Conservation (phyloP, 495 filamentous ascomycete genomes). For the Daldinia caldariorum region DNA sequence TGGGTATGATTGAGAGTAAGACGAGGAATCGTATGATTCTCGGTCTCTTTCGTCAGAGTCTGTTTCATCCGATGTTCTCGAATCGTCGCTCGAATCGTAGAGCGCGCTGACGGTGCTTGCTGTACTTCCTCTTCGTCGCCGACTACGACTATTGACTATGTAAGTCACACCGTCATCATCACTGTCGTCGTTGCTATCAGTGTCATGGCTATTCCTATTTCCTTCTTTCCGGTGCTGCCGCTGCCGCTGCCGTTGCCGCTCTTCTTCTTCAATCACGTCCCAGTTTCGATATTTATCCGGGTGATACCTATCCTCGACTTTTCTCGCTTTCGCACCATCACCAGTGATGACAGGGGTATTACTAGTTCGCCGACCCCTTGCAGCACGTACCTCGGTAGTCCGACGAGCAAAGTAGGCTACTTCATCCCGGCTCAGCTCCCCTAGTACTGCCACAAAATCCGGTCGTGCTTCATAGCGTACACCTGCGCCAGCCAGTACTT, state of each 20-base stretch:
- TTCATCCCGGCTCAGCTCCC: conserved; percentile 67
- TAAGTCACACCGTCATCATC: conserved; percentile 41
- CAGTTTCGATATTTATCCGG: conserved; percentile 46
- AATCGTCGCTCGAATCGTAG: conserved; percentile 45
- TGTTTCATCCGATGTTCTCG: conserved; percentile 7
- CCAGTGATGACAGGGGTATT: not conserved
- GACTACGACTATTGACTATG: conserved; percentile 30
- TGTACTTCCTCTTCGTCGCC: conserved; percentile 33
- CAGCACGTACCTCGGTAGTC: conserved; percentile 65
- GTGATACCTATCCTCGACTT: conserved; percentile 36
- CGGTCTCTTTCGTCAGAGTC: conserved; percentile 16
- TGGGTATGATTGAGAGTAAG: conserved; percentile 39
- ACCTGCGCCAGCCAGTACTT: conserved; percentile 69
- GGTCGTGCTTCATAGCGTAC: conserved; percentile 75
- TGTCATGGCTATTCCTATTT: conserved; percentile 31
- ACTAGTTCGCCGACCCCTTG: conserved; percentile 32
- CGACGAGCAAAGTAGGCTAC: conserved; percentile 67
- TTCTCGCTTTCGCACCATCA: conserved; percentile 23
- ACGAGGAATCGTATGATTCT: conserved; percentile 15
- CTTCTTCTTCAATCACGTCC: conserved; percentile 38
- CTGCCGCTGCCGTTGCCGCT: conserved; percentile 11
- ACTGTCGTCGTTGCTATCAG: conserved; percentile 37
- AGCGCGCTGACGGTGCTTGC: conserved; percentile 39
- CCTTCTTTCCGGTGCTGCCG: conserved; percentile 22
- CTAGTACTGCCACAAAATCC: conserved; percentile 73